A percentile compares a stretch with the other conserved stretches of the same genome.
These are phyloP conservation scores for Fusarium pseudocircinatum DNA, from an alignment of 2,329 filamentous ascomycete species.

Conservation along the genomic window DNA sequence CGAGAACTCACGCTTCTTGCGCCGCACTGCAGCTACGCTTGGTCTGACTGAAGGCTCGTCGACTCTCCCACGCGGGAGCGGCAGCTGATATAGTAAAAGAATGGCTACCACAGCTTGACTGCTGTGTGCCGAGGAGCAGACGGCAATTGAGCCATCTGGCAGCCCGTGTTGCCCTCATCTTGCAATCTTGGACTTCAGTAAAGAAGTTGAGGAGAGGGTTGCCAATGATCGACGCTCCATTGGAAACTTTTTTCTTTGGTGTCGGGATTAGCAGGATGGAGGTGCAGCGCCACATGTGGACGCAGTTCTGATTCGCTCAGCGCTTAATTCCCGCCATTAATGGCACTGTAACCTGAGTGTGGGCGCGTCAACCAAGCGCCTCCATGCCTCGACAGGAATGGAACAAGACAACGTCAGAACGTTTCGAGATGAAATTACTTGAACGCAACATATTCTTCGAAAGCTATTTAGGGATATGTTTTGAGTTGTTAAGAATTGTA, in stretches of 20 bases:
- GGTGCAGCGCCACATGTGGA: constrained; percentile 34
- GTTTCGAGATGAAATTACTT: neutral
- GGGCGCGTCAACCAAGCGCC: neutral
- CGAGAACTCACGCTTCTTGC: constrained; percentile 52
- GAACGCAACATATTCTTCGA: neutral
- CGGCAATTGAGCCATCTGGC: constrained; percentile 55
- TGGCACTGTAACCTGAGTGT: constrained; percentile 5
- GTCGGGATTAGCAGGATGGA: constrained; percentile 39
- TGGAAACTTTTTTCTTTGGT: constrained; percentile 44
- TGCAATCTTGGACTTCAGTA: constrained; percentile 40
- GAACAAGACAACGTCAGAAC: neutral
- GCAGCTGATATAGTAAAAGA: constrained; percentile 41
- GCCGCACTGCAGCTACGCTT: constrained; percentile 47
- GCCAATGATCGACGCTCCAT: constrained; percentile 38
- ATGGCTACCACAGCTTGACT: constrained; percentile 41
- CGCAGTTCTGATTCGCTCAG: constrained; percentile 31
- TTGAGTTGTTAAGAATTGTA: neutral
- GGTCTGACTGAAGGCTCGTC: constrained; percentile 50
- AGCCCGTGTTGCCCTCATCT: constrained; percentile 53
- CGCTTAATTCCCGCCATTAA: constrained; percentile 25
- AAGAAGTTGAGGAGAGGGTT: constrained; percentile 41
- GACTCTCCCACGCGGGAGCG: constrained; percentile 36
- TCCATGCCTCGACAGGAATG: neutral
- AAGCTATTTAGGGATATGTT: neutral
- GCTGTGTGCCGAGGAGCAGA: constrained; percentile 46